Evolutionary conservation across 768 basidiomycete species (phyloP).

Genomic region (Hygrophoropsis aurantiaca): DNA sequence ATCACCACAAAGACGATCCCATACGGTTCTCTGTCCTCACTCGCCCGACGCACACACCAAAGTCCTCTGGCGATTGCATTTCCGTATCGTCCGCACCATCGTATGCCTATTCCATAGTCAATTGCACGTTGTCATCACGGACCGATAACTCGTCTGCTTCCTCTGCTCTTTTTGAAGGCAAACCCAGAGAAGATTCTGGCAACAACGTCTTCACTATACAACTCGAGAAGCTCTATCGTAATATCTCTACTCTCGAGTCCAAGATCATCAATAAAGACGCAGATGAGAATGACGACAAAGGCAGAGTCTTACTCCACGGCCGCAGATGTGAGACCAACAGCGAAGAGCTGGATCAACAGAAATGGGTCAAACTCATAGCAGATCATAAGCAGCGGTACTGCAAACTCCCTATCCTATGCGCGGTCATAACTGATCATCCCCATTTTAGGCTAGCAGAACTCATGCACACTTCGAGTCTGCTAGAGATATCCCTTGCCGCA

Average conservation of each 20-base stretch:
- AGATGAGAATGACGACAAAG: constrained; percentile 48
- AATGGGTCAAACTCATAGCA: too few species aligned
- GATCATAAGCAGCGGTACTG: constrained; percentile 88
- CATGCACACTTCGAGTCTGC: constrained; percentile 85
- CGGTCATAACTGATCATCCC: constrained; percentile 7
- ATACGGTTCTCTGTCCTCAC: too few species aligned
- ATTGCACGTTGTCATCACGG: constrained; percentile 69
- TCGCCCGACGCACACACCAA: too few species aligned
- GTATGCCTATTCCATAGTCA: constrained; percentile 64
- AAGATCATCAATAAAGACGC: constrained; percentile 66
- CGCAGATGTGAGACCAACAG: constrained; percentile 33
- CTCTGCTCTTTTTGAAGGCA: too few species aligned
- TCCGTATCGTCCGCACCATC: constrained; percentile 77
- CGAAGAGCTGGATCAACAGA: too few species aligned
- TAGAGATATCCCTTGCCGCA: constrained; percentile 83
- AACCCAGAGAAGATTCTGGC: constrained; percentile 50
- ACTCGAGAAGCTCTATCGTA: constrained; percentile 81
- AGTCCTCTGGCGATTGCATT: too few species aligned
- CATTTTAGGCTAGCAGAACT: constrained; percentile 76
- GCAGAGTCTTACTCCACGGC: constrained; percentile 34
- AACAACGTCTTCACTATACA: constrained; percentile 71
- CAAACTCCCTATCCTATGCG: constrained; percentile 3
- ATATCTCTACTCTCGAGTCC: constrained; percentile 76
- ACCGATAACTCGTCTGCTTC: constrained; percentile 76
- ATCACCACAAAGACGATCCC: too few species aligned